Conservation (phyloP, 345 rosid species). For the Xanthoceras sorbifolium region DNA sequence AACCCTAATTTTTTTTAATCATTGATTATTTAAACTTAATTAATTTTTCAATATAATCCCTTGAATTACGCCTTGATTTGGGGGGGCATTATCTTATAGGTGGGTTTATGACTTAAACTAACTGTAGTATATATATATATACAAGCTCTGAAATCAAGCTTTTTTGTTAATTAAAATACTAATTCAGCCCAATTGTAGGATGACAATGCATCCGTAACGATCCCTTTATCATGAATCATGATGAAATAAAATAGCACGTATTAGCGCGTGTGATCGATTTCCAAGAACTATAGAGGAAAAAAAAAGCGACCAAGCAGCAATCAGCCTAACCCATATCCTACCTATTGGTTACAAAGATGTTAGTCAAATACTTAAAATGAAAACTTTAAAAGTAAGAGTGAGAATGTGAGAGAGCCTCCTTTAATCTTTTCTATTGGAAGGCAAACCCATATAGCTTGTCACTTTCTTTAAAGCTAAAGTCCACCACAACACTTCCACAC, state of each 20-base stretch:
- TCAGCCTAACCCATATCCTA: slow-evolving; percentile 7
- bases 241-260: background rate
- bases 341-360: slow-evolving; percentile 8
- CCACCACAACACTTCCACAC: slow-evolving; percentile 13
- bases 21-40: background rate
- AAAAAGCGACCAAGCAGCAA: background rate
- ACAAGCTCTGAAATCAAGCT: slow-evolving; percentile 18
- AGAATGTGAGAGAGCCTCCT: background rate
- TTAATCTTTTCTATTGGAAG: slow-evolving; percentile 30
- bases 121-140: background rate
- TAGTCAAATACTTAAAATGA: slow-evolving; percentile 34
- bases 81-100: slow-evolving; percentile 31
- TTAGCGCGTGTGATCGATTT: background rate
- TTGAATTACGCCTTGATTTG: slow-evolving; percentile 59
- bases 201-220: no score
- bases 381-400: background rate
- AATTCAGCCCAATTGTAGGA: background rate
- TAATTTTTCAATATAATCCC: slow-evolving; percentile 40
- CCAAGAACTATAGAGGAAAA: background rate
- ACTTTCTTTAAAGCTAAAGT: slow-evolving; percentile 36
- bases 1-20: background rate
- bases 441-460: slow-evolving; percentile 29
- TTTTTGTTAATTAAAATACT: background rate
- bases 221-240: background rate
- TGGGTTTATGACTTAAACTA: slow-evolving; percentile 25